Percentiles rank a stretch among this genome's conserved stretches.
phyloP scores from a whole-genome alignment of 2,329 filamentous ascomycete genomes.

The Raffaelea ambrosiae region DNA sequence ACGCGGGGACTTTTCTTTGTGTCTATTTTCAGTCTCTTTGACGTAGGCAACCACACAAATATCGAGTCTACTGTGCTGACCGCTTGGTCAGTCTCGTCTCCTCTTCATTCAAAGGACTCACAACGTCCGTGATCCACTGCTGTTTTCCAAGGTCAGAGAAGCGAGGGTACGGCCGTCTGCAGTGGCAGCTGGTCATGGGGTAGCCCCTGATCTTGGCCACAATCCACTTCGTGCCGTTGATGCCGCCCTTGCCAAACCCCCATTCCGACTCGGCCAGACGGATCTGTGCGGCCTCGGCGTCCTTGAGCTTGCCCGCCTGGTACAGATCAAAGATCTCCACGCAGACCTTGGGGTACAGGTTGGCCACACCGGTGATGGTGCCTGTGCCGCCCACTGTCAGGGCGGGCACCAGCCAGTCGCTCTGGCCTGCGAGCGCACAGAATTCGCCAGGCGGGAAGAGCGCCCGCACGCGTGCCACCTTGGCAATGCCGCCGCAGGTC shows the following conservation, averaged over 20 bases:
- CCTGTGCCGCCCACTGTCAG: conserved; percentile 48
- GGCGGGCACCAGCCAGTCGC: conserved; percentile 57
- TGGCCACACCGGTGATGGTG: conserved; percentile 51
- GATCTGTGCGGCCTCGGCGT: conserved; percentile 40
- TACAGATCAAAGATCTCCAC: conserved; percentile 40
- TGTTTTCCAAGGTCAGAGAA: conserved; percentile 37
- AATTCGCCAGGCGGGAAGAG: conserved; percentile 45
- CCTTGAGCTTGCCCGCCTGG: conserved; percentile 33
- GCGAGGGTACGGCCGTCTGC: conserved; percentile 43
- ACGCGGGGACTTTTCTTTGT: too few relatives aligned
- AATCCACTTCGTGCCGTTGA: conserved; percentile 54
- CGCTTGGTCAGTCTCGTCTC: not conserved
- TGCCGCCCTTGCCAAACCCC: conserved; percentile 49
- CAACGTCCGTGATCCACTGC: conserved; percentile 25
- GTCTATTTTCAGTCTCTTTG: too few relatives aligned
- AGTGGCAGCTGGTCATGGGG: conserved; percentile 39
- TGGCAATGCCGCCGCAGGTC: conserved; percentile 63
- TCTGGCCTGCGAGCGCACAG: conserved; percentile 60
- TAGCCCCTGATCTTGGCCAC: conserved; percentile 46
- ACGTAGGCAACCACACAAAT: too few relatives aligned
- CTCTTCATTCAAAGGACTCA: conserved; percentile 1
- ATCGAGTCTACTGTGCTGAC: too few relatives aligned
- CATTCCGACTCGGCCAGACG: conserved; percentile 44
- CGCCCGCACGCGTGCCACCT: conserved; percentile 49
- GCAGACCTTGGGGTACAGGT: conserved; percentile 47